Percentiles rank a stretch among this genome's conserved stretches.
Conservation (phyloP, 192 early-diverging fungal genomes). For the Haplosporangium gracile region DNA sequence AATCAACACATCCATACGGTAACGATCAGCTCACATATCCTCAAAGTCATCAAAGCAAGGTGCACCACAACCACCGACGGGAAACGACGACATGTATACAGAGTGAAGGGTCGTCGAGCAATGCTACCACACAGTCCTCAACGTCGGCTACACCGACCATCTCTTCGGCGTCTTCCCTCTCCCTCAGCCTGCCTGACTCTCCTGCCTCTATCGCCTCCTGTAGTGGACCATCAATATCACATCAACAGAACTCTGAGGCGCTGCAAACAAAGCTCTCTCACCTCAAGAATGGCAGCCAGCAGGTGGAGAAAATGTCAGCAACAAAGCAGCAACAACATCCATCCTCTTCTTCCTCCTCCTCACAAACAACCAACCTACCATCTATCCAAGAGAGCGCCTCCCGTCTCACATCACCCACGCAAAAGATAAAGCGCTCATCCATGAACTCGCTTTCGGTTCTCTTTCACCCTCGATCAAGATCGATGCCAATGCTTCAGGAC, state of each 20-base stretch:
- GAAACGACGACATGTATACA: background rate
- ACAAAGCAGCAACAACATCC: background rate
- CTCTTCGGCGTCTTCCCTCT: slow-evolving; percentile 2
- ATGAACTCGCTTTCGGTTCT: slow-evolving; percentile 2
- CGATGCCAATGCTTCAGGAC: slow-evolving; percentile 21
- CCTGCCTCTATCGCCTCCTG: slow-evolving; percentile 7
- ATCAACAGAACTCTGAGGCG: slow-evolving; percentile 11
- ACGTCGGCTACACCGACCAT: background rate
- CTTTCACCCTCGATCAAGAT: slow-evolving; percentile 21
- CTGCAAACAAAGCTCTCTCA: background rate
- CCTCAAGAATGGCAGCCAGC: background rate
- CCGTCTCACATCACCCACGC: background rate
- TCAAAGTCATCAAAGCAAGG: background rate
- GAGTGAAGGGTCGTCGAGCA: background rate
- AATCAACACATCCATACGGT: background rate
- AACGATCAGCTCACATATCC: background rate
- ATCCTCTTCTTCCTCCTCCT: background rate
- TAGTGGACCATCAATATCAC: background rate
- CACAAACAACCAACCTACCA: background rate
- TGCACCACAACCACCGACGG: background rate
- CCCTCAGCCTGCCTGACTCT: background rate
- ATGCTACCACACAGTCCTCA: background rate
- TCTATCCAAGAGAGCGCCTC: background rate
- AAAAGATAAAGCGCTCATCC: background rate
- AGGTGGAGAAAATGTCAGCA: background rate